A percentile compares a stretch with the other conserved stretches of the same genome.
Conservation (phyloP, 2,329 filamentous ascomycete genomes). For the Cladosporium sp. region DNA sequence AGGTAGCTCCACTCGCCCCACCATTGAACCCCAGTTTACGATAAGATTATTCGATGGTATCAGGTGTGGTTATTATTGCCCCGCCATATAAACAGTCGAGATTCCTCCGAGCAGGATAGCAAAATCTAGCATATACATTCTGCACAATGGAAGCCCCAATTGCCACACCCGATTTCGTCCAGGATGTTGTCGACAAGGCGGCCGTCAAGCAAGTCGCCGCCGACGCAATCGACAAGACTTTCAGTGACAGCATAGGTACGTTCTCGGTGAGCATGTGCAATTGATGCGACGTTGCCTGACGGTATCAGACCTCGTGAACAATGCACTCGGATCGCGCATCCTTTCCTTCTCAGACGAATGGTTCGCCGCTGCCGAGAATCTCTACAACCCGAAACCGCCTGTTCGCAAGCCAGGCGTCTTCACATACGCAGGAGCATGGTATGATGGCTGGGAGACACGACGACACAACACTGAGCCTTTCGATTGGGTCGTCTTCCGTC, state of each 20-base stretch:
- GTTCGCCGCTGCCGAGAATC: slow-evolving; percentile 57
- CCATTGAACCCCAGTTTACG: too few relatives aligned
- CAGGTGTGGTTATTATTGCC: background rate
- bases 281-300: slow-evolving; percentile 21
- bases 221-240: slow-evolving; percentile 50
- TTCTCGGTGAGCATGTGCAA: background rate
- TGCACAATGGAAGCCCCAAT: slow-evolving; percentile 28
- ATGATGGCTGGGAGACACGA: slow-evolving; percentile 62
- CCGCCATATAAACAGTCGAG: slow-evolving; percentile 8
- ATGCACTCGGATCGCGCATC: slow-evolving; percentile 48
- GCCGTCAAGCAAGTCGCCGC: slow-evolving; percentile 33
- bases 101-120: background rate
- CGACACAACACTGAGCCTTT: slow-evolving; percentile 55
- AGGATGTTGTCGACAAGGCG: slow-evolving; percentile 21
- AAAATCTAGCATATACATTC: background rate
- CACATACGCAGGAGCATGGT: slow-evolving; percentile 59
- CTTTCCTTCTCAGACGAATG: slow-evolving; percentile 58
- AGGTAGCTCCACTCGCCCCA: background rate
- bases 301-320: slow-evolving; percentile 49
- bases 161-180: slow-evolving; percentile 28
- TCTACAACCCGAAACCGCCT: slow-evolving; percentile 53
- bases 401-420: slow-evolving; percentile 56
- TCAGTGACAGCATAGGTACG: slow-evolving; percentile 51
- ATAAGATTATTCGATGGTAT: background rate
- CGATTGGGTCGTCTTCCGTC: slow-evolving; percentile 57